A percentile compares a stretch with the other conserved stretches of the same genome.
Conservation (phyloP, 306 rosid species). For the Adenanthera pavonina region DNA sequence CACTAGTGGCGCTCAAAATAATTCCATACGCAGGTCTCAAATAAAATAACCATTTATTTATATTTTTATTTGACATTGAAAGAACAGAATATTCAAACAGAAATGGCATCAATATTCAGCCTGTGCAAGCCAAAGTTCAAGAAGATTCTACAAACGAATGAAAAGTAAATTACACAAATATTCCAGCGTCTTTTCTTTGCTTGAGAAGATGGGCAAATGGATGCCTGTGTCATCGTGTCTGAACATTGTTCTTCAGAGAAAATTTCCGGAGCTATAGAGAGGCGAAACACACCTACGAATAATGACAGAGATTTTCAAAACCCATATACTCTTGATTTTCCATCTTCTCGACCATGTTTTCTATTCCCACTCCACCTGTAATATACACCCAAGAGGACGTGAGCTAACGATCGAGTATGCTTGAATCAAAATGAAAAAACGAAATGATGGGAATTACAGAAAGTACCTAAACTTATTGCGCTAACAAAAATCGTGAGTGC, state of each 20-base stretch:
- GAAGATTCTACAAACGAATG: slow-evolving; percentile 30
- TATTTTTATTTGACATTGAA: background rate
- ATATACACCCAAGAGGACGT: slow-evolving; percentile 19
- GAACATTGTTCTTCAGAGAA: background rate
- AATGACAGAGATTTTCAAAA: slow-evolving; percentile 64
- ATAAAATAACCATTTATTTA: background rate
- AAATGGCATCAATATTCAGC: too few relatives aligned
- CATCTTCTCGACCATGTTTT: slow-evolving; percentile 74
- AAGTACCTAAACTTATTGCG: slow-evolving; percentile 82
- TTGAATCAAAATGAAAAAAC: background rate
- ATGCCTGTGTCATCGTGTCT: slow-evolving; percentile 6
- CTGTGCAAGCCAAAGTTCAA: background rate
- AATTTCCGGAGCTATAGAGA: background rate
- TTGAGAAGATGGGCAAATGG: slow-evolving; percentile 32
- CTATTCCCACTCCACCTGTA: slow-evolving; percentile 80
- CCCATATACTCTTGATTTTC: slow-evolving; percentile 78
- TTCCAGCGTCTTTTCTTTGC: slow-evolving; percentile 30
- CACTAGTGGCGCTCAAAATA: background rate
- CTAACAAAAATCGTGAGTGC: slow-evolving; percentile 77
- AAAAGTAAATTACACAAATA: slow-evolving; percentile 17
- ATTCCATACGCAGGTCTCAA: background rate
- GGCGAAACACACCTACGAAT: slow-evolving; percentile 36
- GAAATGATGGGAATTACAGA: background rate
- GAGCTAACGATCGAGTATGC: background rate
- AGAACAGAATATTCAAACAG: background rate